Evolutionary conservation across 2,329 filamentous ascomycete species (phyloP), one percentile per base, ranked within the genome.

Genomic region (Pseudovirgaria hyperparasitica): DNA sequence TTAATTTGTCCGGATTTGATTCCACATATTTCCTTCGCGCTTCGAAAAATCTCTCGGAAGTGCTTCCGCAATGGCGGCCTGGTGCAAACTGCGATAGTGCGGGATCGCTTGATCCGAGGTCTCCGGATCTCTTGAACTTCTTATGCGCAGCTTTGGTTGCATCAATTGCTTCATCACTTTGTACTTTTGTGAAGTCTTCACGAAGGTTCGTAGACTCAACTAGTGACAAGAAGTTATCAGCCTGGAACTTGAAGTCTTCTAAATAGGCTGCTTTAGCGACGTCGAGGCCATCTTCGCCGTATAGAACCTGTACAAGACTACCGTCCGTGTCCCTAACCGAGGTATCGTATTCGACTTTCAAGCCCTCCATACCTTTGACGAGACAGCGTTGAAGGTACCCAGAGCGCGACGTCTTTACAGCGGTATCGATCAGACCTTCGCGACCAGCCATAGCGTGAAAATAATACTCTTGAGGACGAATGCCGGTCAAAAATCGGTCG

Each of bases 371-470:
- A 35, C 90, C 90, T 62, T 98, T 98, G 61, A 98, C 92, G 36
- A 98, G 68, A 67, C 90, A 98, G 49, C 92, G 71, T 52, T 98
- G 90, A 27, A 98, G 65, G 50, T 98, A 98, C 34, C 90, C 92
- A 16, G 90, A 96, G 48, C 90, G 78, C 7, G 87, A 92, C 2
- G 90, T 98, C 61, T 98, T 98, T 54, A 98, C 90, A 37, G 90
- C 90, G 12, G 90, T 98, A 68, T 98, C 90, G 49, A 98, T 98
- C 39, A 98, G 64, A 65, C 90, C 90, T 67, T 98, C 92, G 60
- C 90, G 75, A 43, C 92, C 92, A 47, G 87, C 90, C 92, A 98
- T 98, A 55, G 92, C 85, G 70, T 98, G 90, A 65, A 98, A 98
- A 54, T 87, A 98, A 55, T 94, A 98, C 52, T 98, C 92, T 47